Conservation (phyloP, 2,329 filamentous ascomycete species). For the Paramyrothecium sp. region DNA sequence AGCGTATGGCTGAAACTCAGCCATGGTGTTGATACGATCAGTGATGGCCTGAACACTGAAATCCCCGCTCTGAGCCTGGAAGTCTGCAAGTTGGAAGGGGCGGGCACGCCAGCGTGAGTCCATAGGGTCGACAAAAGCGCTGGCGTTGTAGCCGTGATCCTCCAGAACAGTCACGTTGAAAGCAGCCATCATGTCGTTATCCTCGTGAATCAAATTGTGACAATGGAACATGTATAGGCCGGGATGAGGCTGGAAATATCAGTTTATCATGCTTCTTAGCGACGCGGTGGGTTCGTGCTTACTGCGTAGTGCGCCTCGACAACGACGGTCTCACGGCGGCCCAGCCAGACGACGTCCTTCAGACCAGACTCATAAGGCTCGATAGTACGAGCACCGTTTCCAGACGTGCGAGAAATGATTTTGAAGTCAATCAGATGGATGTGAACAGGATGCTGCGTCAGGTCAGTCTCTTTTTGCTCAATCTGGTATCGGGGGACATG, state of each 20-base stretch:
- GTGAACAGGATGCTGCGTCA: constrained; percentile 47
- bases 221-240: constrained; percentile 52
- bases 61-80: neutral
- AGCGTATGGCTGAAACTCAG: neutral
- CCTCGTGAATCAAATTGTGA: constrained; percentile 45
- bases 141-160: constrained; percentile 33
- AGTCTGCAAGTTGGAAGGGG: neutral
- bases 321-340: constrained; percentile 45
- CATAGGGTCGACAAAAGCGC: constrained; percentile 9
- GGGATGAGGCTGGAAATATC: constrained; percentile 38
- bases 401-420: constrained; percentile 35
- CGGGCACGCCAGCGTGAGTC: constrained; percentile 6
- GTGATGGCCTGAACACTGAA: neutral
- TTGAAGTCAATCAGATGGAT: constrained; percentile 60
- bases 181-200: constrained; percentile 45
- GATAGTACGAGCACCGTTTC: constrained; percentile 37
- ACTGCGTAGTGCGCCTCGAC: constrained; percentile 47
- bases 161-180: constrained; percentile 39
- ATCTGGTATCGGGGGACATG: neutral
- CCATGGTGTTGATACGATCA: neutral
- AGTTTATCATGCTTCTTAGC: neutral
- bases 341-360: constrained; percentile 59
- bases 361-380: constrained; percentile 52
- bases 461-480: neutral
- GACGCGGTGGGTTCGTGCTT: neutral